Base-by-base conservation (phyloP, 225 moss, liverwort and hornwort genomes). In the Straminergon stramineum region DNA sequence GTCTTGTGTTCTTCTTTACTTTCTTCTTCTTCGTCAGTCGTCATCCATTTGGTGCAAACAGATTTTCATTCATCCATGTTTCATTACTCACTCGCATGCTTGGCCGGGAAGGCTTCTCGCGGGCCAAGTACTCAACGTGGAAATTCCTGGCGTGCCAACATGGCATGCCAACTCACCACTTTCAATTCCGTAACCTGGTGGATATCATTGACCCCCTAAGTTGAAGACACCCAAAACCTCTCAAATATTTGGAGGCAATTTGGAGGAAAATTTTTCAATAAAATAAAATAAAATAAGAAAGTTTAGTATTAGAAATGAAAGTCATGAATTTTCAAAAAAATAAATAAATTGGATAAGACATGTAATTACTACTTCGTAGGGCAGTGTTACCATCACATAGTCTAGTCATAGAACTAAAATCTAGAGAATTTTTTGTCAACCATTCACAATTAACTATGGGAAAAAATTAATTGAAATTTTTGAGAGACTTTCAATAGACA, bases 351-450 rank as follows among this genome's bases (percentile, higher is more conserved):
- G 0, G 2, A 14, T 28, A 5, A 27, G 43, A 73, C 0, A 8
- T 9, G 3, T 73, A 43, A 73, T 73, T 28, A 5, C 1, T 28
- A 17, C 1, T 48, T 4, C 7, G 2, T 19, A 51, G 7, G 11
- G 0, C 11, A 31, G 0, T 7, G 0, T 19, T 30, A 5, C 0
- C 5, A 3, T 2, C 0, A 6, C 17, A 74, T 17, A 74, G 10
- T 4, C 1, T 17, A 1, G 2, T 20, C 4, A 13, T 7, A 20
- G 13, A 52, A 32, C 8, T 3, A 0, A 75, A 75, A 34, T 52
- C 7, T 21, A 21, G 8, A 76, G 0, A 20, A 52, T 34, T 0
- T 3, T 5, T 5, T 7, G 0, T 32, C 10, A 32, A 51, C 3
- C 20, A 32, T 2, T 75, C 0, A 0, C 75, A 51, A 31, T 45